These are phyloP conservation scores for Camellia lanceoleosa DNA, from an alignment of 148 eudicot genomes.

Conservation along the genomic window DNA sequence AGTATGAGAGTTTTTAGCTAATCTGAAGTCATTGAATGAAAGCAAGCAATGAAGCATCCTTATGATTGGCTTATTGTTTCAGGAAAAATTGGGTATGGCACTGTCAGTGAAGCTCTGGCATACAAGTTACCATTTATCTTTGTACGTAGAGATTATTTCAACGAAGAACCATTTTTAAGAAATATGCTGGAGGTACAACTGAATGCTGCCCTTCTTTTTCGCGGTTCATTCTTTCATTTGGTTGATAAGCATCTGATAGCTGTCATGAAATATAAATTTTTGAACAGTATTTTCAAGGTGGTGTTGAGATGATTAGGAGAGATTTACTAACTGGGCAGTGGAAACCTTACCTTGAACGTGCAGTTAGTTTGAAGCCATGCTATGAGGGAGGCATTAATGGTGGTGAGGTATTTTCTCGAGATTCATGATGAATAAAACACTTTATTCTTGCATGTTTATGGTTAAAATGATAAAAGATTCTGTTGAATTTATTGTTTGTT, in stretches of 20 bases:
- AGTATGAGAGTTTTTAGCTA: conserved; percentile 31
- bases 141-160: conserved; percentile 97
- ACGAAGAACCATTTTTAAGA: conserved; percentile 95
- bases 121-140: conserved; percentile 93
- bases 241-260: conserved; percentile 14
- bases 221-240: conserved; percentile 5
- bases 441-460: neutral
- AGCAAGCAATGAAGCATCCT: neutral
- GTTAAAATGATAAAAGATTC: neutral
- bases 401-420: conserved; percentile 66
- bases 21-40: conserved; percentile 1
- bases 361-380: conserved; percentile 86
- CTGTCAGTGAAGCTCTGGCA: conserved; percentile 96
- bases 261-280: neutral
- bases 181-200: conserved; percentile 83
- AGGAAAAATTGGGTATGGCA: conserved; percentile 99
- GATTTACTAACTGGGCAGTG: conserved; percentile 96
- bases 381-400: conserved; percentile 90
- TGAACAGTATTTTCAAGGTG: conserved; percentile 79
- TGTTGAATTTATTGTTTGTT: neutral
- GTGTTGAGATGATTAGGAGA: conserved; percentile 98
- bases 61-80: conserved; percentile 27
- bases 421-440: neutral
- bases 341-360: conserved; percentile 95
- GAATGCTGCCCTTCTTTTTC: conserved; percentile 8